phyloP scores from a whole-genome alignment of 106 monocot genomes.

The Dactylorhiza incarnata region DNA sequence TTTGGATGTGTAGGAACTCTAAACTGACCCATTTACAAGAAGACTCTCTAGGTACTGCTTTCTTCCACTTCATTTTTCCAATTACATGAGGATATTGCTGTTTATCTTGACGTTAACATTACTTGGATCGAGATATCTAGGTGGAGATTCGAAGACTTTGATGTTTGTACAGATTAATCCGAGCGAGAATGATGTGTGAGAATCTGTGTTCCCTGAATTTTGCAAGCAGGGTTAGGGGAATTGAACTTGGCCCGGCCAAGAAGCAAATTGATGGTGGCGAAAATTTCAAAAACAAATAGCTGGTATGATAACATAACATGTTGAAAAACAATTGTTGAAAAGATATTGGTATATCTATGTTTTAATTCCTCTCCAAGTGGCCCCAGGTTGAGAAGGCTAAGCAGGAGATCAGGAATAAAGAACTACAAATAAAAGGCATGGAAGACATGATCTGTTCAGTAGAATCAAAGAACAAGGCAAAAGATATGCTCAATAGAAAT shows the following conservation, averaged over 20 bases:
- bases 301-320: constrained; percentile 32
- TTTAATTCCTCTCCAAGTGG: not conserved
- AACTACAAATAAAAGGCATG: constrained; percentile 58
- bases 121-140: constrained; percentile 23
- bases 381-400: constrained; percentile 69
- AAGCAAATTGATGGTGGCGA: constrained; percentile 71
- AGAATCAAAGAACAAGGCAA: constrained; percentile 65
- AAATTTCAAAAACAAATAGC: constrained; percentile 50
- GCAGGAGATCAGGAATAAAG: constrained; percentile 71
- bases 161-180: constrained; percentile 97
- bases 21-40: constrained; percentile 91
- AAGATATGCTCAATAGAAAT: constrained; percentile 53
- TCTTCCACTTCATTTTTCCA: not conserved
- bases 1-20: constrained; percentile 58
- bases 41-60: constrained; percentile 72
- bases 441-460: constrained; percentile 53
- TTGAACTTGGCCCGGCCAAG: constrained; percentile 85
- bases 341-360: not conserved
- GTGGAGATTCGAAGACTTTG: constrained; percentile 86
- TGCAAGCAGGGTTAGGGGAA: constrained; percentile 87
- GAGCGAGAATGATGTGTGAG: constrained; percentile 74
- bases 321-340: not conserved
- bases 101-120: constrained; percentile 1
- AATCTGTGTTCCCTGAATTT: constrained; percentile 91
- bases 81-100: not conserved